phyloP scores from a whole-genome alignment of 257 asterid genomes.

The Coffea canephora region DNA sequence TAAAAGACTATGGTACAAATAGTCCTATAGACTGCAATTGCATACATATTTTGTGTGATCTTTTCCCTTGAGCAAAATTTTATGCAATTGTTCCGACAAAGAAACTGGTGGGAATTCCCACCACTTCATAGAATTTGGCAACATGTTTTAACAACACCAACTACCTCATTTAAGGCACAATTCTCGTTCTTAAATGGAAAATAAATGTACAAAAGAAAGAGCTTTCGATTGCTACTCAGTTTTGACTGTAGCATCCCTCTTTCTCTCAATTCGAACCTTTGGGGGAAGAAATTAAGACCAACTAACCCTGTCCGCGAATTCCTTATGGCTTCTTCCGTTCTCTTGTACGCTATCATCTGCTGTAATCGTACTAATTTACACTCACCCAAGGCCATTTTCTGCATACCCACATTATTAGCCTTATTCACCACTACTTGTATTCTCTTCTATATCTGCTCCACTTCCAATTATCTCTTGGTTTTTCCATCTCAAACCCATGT shows the following conservation, averaged over 20 bases:
- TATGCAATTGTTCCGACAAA: too few species aligned
- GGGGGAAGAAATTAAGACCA: background rate
- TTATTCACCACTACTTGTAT: constrained; percentile 59
- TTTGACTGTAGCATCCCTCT: background rate
- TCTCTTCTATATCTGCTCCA: constrained; percentile 60
- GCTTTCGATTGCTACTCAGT: background rate
- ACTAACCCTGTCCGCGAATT: background rate
- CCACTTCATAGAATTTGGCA: background rate
- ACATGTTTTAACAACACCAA: background rate
- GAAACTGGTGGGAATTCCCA: background rate
- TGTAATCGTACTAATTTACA: constrained; percentile 36
- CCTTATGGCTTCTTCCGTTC: constrained; percentile 39
- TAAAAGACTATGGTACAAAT: too few species aligned
- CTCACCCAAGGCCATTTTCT: constrained; percentile 41
- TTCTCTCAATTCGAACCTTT: background rate
- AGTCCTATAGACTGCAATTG: too few species aligned
- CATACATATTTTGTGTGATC: too few species aligned
- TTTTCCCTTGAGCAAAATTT: too few species aligned
- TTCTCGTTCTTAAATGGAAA: background rate
- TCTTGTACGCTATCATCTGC: constrained; percentile 47
- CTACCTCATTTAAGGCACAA: background rate
- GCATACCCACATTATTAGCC: constrained; percentile 68
- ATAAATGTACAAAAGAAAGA: too few species aligned
- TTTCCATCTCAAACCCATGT: constrained; percentile 32
- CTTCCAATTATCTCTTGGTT: constrained; percentile 50